Evolutionary conservation across 371 early-diverging fungal genomes (phyloP), one percentile per base, ranked within the genome.

Genomic region (Rhizomucor pusillus): DNA sequence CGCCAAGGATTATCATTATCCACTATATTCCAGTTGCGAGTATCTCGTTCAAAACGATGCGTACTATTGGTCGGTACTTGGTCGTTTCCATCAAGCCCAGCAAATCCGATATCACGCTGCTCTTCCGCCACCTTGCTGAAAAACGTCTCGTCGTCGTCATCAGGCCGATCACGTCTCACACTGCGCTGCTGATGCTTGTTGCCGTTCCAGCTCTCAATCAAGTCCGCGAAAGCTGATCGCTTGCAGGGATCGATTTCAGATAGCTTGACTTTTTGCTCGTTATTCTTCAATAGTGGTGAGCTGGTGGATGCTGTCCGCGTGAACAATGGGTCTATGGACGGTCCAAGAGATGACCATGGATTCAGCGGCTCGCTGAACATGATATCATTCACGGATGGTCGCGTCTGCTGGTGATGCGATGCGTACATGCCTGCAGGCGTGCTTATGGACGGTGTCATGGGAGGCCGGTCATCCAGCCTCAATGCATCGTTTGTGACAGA

Each of bases 171-270:
- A 7, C 50, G 45, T 23, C 43, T 50, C 39, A 23, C 44, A 29
- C 3, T 29, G 45, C 20, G 18, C 43, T 49, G 45, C 33, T 46
- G 19, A 16, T 18, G 24, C 56, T 47, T 18, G 52, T 58, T 6
- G 53, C 52, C 62, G 39, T 73, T 66, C 77, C 77, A 77, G 50
- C 67, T 73, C 1, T 59, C 56, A 48, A 77, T 77, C 33, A 77
- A 50, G 57, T 77, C 77, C 4, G 77, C 71, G 65, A 77, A 77
- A 6, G 69, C 73, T 19, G 53, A 54, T 47, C 69, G 62, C 47
- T 73, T 77, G 36, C 61, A 47, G 2, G 75, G 75, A 14, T 68
- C 71, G 33, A 75, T 75, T 1, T 67, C 37, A 56, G 57, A 19
- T 13, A 43, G 6, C 11, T 40, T 6, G n/a, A 54, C 23, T 25